These are phyloP conservation scores for Aquilaria malaccensis DNA, from an alignment of 345 rosid genomes.

Conservation along the genomic window DNA sequence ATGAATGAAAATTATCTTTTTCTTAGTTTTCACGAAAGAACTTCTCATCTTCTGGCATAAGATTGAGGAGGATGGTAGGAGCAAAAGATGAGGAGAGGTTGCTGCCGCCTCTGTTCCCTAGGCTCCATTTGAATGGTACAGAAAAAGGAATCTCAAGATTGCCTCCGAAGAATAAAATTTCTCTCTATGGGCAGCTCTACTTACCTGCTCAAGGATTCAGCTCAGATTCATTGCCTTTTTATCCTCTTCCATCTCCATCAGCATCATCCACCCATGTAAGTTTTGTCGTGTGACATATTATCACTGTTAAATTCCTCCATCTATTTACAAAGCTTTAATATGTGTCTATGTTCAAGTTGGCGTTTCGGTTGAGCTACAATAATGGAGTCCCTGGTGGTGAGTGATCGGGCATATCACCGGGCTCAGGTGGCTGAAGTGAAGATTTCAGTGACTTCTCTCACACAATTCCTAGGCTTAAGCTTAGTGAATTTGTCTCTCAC, in stretches of 20 bases:
- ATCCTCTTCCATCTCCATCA: slow-evolving; percentile 38
- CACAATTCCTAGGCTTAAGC: neutral
- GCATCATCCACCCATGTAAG: slow-evolving; percentile 34
- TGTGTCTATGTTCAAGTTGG: neutral
- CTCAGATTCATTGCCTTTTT: slow-evolving; percentile 23
- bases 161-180: slow-evolving; percentile 79
- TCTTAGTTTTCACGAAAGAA: slow-evolving; percentile 5
- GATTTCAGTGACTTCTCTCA: neutral
- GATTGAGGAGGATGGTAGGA: slow-evolving; percentile 22
- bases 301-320: neutral
- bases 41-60: slow-evolving; percentile 12
- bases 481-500: neutral
- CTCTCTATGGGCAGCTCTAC: slow-evolving; percentile 62
- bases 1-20: neutral
- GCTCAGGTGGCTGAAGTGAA: neutral
- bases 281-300: slow-evolving; percentile 12
- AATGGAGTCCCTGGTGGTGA: neutral
- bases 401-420: neutral
- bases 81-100: slow-evolving; percentile 38
- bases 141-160: slow-evolving; percentile 62
- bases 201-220: slow-evolving; percentile 44
- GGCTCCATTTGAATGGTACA: slow-evolving; percentile 63
- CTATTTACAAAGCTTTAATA: neutral
- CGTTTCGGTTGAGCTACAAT: neutral
- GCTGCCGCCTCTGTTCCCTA: slow-evolving; percentile 54